phyloP scores from a whole-genome alignment of 257 asterid genomes.

The Ilex asprella region DNA sequence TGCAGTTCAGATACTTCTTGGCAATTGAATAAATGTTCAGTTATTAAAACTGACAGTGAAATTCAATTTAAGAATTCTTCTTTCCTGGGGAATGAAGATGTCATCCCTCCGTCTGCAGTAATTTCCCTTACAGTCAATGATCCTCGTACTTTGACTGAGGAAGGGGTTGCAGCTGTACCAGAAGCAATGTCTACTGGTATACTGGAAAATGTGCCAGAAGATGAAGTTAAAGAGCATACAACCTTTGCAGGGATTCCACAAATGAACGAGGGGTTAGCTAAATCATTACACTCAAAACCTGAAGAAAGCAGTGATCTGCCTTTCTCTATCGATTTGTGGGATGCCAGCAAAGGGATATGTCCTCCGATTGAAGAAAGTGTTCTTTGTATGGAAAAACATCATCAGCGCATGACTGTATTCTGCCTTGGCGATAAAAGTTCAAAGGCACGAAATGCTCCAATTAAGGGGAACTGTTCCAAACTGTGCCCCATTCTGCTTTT shows the following conservation, averaged over 20 bases:
- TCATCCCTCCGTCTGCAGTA: slow-evolving; percentile 37
- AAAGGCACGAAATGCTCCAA: slow-evolving; percentile 28
- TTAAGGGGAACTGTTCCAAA: slow-evolving; percentile 29
- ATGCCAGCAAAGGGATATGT: slow-evolving; percentile 35
- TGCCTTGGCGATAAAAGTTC: slow-evolving; percentile 34
- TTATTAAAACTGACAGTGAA: slow-evolving; percentile 20
- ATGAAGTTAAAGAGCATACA: slow-evolving; percentile 19
- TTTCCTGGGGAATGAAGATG: slow-evolving; percentile 26
- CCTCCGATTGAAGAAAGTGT: slow-evolving; percentile 71
- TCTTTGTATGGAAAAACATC: slow-evolving; percentile 56
- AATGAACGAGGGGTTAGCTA: slow-evolving; percentile 4
- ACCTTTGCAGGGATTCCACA: slow-evolving; percentile 4
- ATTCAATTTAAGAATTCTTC: slow-evolving; percentile 15
- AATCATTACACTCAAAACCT: slow-evolving; percentile 21
- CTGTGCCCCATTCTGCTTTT: slow-evolving; percentile 65
- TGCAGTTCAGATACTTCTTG: slow-evolving; percentile 37
- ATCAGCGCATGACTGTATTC: slow-evolving; percentile 41
- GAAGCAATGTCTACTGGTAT: slow-evolving; percentile 25
- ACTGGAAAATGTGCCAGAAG: slow-evolving; percentile 20
- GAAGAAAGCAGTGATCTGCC: slow-evolving; percentile 21
- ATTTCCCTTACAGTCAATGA: slow-evolving; percentile 56
- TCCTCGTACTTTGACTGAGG: slow-evolving; percentile 46
- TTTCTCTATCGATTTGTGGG: slow-evolving; percentile 54
- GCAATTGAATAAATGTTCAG: slow-evolving; percentile 27
- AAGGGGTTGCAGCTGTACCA: slow-evolving; percentile 13